These are phyloP conservation scores for Arthromyces matolae DNA, from an alignment of 768 basidiomycete genomes.

Conservation along the genomic window DNA sequence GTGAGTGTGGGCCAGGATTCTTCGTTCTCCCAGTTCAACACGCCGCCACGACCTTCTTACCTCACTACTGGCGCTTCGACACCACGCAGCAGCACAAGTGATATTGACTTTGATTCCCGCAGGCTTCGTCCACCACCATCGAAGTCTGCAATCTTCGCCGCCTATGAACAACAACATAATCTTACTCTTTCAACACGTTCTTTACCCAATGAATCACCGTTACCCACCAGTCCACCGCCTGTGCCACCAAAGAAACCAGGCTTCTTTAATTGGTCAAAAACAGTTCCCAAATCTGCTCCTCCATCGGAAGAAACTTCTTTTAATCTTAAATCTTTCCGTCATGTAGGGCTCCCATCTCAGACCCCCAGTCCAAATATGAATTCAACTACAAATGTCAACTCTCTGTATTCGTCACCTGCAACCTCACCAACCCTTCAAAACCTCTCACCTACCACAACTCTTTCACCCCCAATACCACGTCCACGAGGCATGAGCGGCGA, in stretches of 20 bases:
- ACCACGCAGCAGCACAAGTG: conserved; percentile 33
- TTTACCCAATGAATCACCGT: conserved; percentile 41
- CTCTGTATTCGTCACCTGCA: conserved; percentile 27
- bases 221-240: conserved; percentile 17
- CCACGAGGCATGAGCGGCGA: conserved; percentile 59
- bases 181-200: conserved; percentile 64
- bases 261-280: conserved; percentile 42
- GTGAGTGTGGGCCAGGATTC: conserved; percentile 13
- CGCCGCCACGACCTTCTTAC: conserved; percentile 30
- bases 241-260: conserved; percentile 31
- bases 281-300: conserved; percentile 17
- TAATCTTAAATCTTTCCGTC: conserved; percentile 73
- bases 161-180: conserved; percentile 48
- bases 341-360: conserved; percentile 53
- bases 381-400: conserved; percentile 14
- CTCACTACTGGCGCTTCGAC: no score
- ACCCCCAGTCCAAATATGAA: conserved; percentile 7
- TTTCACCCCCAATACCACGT: conserved; percentile 29
- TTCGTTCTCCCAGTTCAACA: conserved; percentile 14
- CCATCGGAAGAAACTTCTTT: conserved; percentile 43
- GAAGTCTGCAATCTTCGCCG: conserved; percentile 61
- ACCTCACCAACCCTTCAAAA: conserved; percentile 22
- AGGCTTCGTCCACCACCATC: conserved; percentile 55
- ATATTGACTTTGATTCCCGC: conserved; percentile 36
- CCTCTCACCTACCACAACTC: neutral